Percentiles rank a stretch among this genome's conserved stretches.
These are phyloP conservation scores for Neonothopanus nambi DNA, from an alignment of 1,284 basidiomycete genomes.

Conservation along the genomic window DNA sequence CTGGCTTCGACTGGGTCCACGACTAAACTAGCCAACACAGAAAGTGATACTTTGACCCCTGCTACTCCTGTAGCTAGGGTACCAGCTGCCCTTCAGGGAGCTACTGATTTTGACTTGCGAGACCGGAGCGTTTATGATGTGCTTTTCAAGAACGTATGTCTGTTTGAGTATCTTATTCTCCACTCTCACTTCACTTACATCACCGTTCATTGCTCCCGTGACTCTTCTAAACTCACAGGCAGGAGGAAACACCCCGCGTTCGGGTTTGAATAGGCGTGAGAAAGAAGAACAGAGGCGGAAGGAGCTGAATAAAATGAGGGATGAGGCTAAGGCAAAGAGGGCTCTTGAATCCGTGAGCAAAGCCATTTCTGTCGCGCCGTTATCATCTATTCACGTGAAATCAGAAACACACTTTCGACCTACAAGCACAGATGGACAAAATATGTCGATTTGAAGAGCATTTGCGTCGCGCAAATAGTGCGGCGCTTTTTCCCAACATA, in stretches of 20 bases:
- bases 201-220: too few relatives aligned
- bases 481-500: conserved; percentile 65
- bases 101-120: conserved; percentile 64
- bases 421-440: conserved; percentile 71
- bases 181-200: neutral
- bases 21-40: conserved; percentile 20
- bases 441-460: conserved; percentile 65
- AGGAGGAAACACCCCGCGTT: conserved; percentile 54
- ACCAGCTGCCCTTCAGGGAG: conserved; percentile 1
- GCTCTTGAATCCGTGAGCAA: conserved; percentile 51
- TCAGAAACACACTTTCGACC: conserved; percentile 63
- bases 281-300: conserved; percentile 70
- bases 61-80: conserved; percentile 20
- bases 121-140: conserved; percentile 63
- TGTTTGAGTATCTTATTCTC: conserved; percentile 8
- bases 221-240: conserved; percentile 33
- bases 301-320: conserved; percentile 68
- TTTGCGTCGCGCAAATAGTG: conserved; percentile 47
- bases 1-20: conserved; percentile 25
- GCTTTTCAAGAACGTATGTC: conserved; percentile 63
- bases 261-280: conserved; percentile 57
- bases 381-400: neutral
- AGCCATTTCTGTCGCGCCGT: conserved; percentile 9
- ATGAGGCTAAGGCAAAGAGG: conserved; percentile 65
- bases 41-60: conserved; percentile 34